A percentile compares a stretch with the other conserved stretches of the same genome.
Conservation (phyloP, 208 protist species). For the Trypanosomatidae sp. region DNA sequence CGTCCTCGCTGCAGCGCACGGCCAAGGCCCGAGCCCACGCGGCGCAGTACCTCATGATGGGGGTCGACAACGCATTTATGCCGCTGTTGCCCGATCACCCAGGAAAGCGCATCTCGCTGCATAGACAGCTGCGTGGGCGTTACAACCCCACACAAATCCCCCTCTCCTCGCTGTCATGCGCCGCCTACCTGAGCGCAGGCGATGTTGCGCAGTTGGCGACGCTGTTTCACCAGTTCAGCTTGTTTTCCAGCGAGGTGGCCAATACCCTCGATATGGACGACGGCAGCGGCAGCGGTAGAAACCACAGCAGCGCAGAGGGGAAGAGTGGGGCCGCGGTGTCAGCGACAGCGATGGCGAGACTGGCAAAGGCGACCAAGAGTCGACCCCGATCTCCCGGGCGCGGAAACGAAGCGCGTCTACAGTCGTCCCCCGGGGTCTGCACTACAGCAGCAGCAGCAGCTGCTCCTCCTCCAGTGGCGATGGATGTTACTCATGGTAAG, state of each 20-base stretch:
- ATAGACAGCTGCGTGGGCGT: slow-evolving; percentile 59
- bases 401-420: neutral
- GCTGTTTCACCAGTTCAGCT: slow-evolving; percentile 45
- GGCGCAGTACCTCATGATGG: slow-evolving; percentile 39
- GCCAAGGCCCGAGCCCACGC: slow-evolving; percentile 46
- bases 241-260: slow-evolving; percentile 31
- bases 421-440: neutral
- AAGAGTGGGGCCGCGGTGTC: neutral
- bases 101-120: slow-evolving; percentile 34
- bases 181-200: slow-evolving; percentile 41
- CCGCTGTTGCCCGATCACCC: slow-evolving; percentile 31
- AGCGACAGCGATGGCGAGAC: neutral
- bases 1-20: slow-evolving; percentile 18
- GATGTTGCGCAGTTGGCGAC: slow-evolving; percentile 47
- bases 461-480: neutral
- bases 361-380: neutral
- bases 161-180: slow-evolving; percentile 58
- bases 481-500: slow-evolving; percentile 1
- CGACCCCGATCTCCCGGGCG: neutral
- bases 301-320: neutral
- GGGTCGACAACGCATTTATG: slow-evolving; percentile 29
- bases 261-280: slow-evolving; percentile 7
- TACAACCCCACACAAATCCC: slow-evolving; percentile 78
- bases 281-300: neutral
- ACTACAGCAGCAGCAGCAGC: neutral